phyloP scores from a whole-genome alignment of 352 stramenopile genomes.

The Aphanomyces invadans region DNA sequence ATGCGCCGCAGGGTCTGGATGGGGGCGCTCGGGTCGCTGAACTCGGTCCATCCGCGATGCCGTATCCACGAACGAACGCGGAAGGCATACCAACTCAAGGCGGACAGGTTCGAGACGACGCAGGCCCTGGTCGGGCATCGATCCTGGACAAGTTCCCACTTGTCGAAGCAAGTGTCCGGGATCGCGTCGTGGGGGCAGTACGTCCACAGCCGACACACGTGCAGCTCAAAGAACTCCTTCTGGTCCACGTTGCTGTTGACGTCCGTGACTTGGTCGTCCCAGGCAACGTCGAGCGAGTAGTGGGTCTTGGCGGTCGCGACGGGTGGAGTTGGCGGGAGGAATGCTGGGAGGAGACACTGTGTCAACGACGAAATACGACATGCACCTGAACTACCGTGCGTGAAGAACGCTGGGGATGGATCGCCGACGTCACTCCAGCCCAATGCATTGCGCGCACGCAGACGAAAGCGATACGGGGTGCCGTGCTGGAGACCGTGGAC shows the following conservation, averaged over 20 bases:
- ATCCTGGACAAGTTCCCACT: constrained; percentile 24
- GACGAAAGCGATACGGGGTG: constrained; percentile 27
- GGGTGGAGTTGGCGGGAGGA: constrained; percentile 29
- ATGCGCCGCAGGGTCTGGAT: constrained; percentile 23
- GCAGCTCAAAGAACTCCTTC: constrained; percentile 29
- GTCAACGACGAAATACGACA: background rate
- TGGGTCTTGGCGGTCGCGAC: constrained; percentile 26
- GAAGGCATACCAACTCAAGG: constrained; percentile 32
- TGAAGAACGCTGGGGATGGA: constrained; percentile 26
- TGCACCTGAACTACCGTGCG: constrained; percentile 25
- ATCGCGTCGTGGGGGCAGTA: constrained; percentile 8
- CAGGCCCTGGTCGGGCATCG: background rate
- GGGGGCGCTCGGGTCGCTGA: constrained; percentile 8
- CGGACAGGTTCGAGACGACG: constrained; percentile 24
- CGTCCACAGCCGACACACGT: constrained; percentile 28
- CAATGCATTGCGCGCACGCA: constrained; percentile 27
- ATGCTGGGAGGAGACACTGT: constrained; percentile 17
- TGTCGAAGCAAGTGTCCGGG: constrained; percentile 2
- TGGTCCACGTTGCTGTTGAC: background rate
- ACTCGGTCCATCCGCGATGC: constrained; percentile 23
- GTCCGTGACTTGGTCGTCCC: constrained; percentile 23
- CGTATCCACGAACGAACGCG: constrained; percentile 28
- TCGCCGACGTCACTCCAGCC: constrained; percentile 21
- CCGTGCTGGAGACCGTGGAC: constrained; percentile 17
- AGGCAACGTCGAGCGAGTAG: constrained; percentile 32